Base-by-base conservation (phyloP, 1,284 basidiomycete genomes). In the Sporisorium iseilematis-ciliati region DNA sequence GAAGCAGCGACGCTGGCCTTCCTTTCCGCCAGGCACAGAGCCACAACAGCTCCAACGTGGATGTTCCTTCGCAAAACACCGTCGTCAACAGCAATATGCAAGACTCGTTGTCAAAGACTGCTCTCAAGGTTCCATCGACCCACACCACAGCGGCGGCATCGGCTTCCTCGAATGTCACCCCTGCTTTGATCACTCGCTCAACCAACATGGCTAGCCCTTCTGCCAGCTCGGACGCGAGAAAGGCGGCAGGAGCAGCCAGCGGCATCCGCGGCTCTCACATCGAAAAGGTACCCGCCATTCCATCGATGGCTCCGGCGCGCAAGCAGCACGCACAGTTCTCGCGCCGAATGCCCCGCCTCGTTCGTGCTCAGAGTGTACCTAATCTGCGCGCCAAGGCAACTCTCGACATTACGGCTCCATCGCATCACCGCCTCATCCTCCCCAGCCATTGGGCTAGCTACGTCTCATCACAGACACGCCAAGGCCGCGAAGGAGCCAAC, bases 341-440 rank as follows among this genome's bases (percentile, higher is more conserved):
- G 42, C 57, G 60, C 20, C 62, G 61, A 21, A 50, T 57, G 52
- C 49, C 74, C 12, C 69, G 73, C 26, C 62, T 77, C 18, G 53
- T 57, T 5, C 69, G 77, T 11, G 65, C 73, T 18, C 65, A 76
- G 31, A 78, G 77, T 43, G 58, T 78, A 20, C 77, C 77, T 7
- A 78, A 78, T 45, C 26, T 78, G 23, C 66, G 75, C 8, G 77
- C 70, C 31, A 74, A 65, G 49, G 65, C 74, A 29, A 68, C 72
- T 1, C 31, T 76, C 42, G 77, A 78, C 57, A 35, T 78, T 4
- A 4, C 54, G 1, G 54, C 56, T 4, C 69, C 62, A 0, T 69
- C 67, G 45, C 57, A 61, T 29, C 74, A 78, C 31, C 77, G 74
- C 3, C 66, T 77, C 53, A 38, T 67, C 11, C 40, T 78, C 20